phyloP scores from a whole-genome alignment of 306 rosid genomes.

The Pterocarpus macrocarpus region DNA sequence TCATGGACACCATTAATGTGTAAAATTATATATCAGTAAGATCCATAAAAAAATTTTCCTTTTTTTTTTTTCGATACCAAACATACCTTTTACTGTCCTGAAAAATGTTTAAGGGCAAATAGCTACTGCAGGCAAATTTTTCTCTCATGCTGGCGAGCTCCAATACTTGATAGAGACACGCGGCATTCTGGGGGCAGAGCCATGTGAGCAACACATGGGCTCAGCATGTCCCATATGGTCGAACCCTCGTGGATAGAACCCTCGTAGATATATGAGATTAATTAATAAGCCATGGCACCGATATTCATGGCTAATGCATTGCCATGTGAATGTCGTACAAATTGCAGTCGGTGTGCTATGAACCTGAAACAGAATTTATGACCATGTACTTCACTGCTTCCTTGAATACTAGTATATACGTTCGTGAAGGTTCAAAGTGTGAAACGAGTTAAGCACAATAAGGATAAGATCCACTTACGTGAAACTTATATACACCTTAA shows the following conservation, averaged over 20 bases:
- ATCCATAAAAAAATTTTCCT: too few species aligned
- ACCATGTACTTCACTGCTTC: background rate
- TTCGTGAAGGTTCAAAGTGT: background rate
- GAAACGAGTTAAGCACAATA: background rate
- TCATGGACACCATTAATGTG: too few species aligned
- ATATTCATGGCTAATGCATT: conserved; percentile 1
- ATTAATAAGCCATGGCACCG: background rate
- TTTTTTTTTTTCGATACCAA: too few species aligned
- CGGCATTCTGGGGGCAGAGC: conserved; percentile 44
- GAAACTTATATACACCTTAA: too few species aligned
- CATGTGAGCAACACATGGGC: conserved; percentile 52
- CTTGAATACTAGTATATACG: background rate
- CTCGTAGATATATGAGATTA: background rate
- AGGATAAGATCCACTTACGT: too few species aligned
- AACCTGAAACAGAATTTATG: conserved; percentile 4
- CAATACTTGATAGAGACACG: conserved; percentile 40
- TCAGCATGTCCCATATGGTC: background rate
- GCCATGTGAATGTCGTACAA: conserved; percentile 37
- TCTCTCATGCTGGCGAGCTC: background rate
- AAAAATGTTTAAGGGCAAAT: too few species aligned
- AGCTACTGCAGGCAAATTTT: too few species aligned
- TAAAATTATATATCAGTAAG: too few species aligned
- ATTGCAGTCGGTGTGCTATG: background rate
- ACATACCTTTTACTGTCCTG: too few species aligned
- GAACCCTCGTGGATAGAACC: background rate